Evolutionary conservation across 371 early-diverging fungal genomes (phyloP).

Genomic region (Mortierella polycephala): DNA sequence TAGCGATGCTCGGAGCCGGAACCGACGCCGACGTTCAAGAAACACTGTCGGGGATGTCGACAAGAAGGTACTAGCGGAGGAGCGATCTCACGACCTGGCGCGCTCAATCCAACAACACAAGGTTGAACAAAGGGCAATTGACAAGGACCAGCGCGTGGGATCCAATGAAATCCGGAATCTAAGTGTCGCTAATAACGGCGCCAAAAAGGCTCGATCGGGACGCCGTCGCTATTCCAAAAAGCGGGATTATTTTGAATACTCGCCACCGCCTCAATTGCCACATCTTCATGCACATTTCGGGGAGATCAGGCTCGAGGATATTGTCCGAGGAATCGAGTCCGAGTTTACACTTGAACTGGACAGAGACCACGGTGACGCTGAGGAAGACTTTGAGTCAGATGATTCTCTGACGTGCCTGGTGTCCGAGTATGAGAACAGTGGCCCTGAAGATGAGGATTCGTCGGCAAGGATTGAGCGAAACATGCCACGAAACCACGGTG

Average conservation of each 20-base stretch:
- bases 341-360: conserved; percentile 25
- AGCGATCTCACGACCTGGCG: too few species aligned
- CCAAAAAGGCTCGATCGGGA: neutral
- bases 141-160: neutral
- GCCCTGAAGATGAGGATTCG: too few species aligned
- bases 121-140: neutral
- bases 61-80: too few species aligned
- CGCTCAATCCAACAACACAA: neutral
- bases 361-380: conserved; percentile 3
- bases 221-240: conserved; percentile 1
- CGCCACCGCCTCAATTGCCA: neutral
- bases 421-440: conserved; percentile 14
- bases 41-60: neutral
- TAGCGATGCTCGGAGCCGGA: neutral
- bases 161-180: conserved; percentile 7
- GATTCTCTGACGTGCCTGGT: conserved; percentile 32
- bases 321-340: conserved; percentile 27
- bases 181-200: neutral
- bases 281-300: conserved; percentile 10
- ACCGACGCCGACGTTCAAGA: conserved; percentile 5
- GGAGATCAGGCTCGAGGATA: conserved; percentile 16
- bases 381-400: conserved; percentile 16
- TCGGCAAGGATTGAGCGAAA: conserved; percentile 3
- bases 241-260: neutral
- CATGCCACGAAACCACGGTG: neutral